A percentile compares a stretch with the other conserved stretches of the same genome.
These are phyloP conservation scores for Cenchrus americanus DNA, from an alignment of 176 grass and related monocot genomes.

Conservation along the genomic window DNA sequence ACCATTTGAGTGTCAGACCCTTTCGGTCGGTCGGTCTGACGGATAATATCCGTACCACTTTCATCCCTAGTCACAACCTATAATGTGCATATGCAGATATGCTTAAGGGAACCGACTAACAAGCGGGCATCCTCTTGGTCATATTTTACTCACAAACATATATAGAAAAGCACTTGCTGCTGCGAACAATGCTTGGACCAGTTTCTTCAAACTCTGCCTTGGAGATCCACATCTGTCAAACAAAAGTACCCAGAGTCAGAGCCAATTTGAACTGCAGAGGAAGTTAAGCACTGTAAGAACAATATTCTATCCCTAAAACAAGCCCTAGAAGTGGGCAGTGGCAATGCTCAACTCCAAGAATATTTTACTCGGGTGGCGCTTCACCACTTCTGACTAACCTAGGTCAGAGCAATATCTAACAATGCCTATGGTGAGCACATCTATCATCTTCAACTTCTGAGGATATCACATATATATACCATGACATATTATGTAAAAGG, in stretches of 20 bases:
- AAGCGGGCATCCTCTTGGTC: background rate
- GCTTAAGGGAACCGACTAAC: background rate
- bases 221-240: slow-evolving; percentile 84
- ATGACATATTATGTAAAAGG: background rate
- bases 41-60: too few relatives aligned
- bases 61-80: too few relatives aligned
- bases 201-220: slow-evolving; percentile 83
- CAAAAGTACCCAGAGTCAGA: background rate
- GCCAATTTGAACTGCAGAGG: background rate
- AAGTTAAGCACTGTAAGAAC: background rate
- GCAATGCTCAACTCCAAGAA: background rate
- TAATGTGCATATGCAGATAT: too few relatives aligned
- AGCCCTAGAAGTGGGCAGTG: background rate
- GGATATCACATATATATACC: background rate
- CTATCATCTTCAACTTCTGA: background rate
- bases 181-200: slow-evolving; percentile 74
- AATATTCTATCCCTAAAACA: background rate
- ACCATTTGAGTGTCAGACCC: too few relatives aligned
- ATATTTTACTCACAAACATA: background rate
- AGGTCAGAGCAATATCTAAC: background rate
- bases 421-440: background rate
- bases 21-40: too few relatives aligned
- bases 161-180: slow-evolving; percentile 65
- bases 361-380: background rate
- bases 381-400: background rate